These are phyloP conservation scores for Anthracocystis panici-leucophaei DNA, from an alignment of 1,284 basidiomycete species.

Conservation along the genomic window DNA sequence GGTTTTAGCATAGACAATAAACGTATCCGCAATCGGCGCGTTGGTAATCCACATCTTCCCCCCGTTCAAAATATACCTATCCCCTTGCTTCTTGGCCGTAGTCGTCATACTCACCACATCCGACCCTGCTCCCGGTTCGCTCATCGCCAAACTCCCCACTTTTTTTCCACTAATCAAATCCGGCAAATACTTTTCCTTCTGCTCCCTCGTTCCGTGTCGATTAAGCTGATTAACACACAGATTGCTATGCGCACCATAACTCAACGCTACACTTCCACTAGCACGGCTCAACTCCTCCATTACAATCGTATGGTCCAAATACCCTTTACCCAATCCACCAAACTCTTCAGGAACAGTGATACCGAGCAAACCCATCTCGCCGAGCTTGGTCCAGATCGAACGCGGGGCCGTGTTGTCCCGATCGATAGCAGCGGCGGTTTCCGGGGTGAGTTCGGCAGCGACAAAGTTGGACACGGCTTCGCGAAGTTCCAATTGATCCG, in stretches of 20 bases:
- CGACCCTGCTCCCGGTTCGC: conserved; percentile 87
- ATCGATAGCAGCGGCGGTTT: conserved; percentile 52
- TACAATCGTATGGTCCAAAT: conserved; percentile 62
- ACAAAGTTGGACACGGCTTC: conserved; percentile 53
- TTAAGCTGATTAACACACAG: conserved; percentile 76
- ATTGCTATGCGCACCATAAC: conserved; percentile 84
- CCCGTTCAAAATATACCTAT: conserved; percentile 84
- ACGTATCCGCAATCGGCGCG: conserved; percentile 86
- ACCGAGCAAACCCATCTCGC: conserved; percentile 62
- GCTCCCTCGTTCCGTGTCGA: conserved; percentile 85
- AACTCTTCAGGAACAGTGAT: conserved; percentile 60
- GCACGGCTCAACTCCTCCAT: conserved; percentile 79
- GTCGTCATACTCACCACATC: conserved; percentile 93
- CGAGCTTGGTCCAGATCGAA: conserved; percentile 61
- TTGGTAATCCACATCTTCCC: conserved; percentile 99
- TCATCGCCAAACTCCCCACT: conserved; percentile 93
- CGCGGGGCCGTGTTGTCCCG: conserved; percentile 49
- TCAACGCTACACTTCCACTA: conserved; percentile 89
- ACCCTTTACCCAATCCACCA: conserved; percentile 59
- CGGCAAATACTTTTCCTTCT: conserved; percentile 88
- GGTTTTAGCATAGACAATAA: conserved; percentile 94
- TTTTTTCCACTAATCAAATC: conserved; percentile 84
- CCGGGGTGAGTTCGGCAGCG: conserved; percentile 43
- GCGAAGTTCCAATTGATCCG: conserved; percentile 52
- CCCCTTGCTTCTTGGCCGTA: conserved; percentile 79